phyloP scores from a whole-genome alignment of 148 eudicot genomes.

The Rhododendron simsii region DNA sequence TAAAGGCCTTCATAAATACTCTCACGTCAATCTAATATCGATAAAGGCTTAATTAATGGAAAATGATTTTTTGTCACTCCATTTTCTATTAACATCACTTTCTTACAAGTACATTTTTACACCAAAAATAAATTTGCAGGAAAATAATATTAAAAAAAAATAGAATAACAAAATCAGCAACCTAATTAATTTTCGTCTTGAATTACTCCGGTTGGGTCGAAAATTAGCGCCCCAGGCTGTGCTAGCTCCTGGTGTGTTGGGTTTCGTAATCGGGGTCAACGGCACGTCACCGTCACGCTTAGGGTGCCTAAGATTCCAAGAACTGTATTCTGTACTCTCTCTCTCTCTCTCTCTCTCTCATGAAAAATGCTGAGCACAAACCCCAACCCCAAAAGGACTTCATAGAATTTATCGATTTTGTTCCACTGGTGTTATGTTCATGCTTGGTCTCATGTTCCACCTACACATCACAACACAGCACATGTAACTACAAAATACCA shows the following conservation, averaged over 20 bases:
- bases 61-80: too few relatives aligned
- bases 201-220: too few relatives aligned
- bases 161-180: too few relatives aligned
- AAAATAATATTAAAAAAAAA: too few relatives aligned
- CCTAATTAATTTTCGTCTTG: too few relatives aligned
- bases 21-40: too few relatives aligned
- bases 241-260: neutral
- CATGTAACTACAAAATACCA: neutral
- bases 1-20: too few relatives aligned
- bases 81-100: too few relatives aligned
- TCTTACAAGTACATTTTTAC: too few relatives aligned
- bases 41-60: too few relatives aligned
- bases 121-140: too few relatives aligned
- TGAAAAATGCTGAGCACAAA: neutral
- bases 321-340: neutral
- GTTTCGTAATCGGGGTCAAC: neutral
- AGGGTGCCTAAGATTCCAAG: neutral
- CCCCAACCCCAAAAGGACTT: neutral
- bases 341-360: neutral
- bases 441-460: neutral
- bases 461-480: neutral
- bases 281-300: constrained; percentile 11
- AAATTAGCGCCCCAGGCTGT: too few relatives aligned
- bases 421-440: neutral
- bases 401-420: neutral